Evolutionary conservation across 345 rosid species (phyloP).

Genomic region (Eucalyptus albens): DNA sequence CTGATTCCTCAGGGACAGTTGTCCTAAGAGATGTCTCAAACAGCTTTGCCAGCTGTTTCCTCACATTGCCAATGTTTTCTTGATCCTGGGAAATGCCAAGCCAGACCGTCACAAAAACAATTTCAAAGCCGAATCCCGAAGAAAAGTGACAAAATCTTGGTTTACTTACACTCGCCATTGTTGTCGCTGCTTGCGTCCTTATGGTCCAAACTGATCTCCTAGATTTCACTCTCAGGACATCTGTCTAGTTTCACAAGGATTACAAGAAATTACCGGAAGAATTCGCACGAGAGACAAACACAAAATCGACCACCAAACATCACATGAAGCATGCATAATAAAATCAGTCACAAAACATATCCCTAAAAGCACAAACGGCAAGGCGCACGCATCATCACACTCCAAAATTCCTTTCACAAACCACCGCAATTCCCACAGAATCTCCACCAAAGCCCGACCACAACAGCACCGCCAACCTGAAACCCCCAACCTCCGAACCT

Average conservation of each 20-base stretch:
- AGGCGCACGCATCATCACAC: background rate
- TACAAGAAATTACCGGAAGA: background rate
- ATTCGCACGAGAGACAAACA: background rate
- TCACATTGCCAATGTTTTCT: conserved; percentile 47
- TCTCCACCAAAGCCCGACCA: background rate
- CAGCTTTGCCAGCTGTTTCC: conserved; percentile 42
- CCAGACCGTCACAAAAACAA: background rate
- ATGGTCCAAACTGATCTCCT: conserved; percentile 20
- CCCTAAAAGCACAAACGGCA: background rate
- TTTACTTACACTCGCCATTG: conserved; percentile 60
- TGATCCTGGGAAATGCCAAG: conserved; percentile 22
- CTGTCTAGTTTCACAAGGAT: conserved; percentile 55
- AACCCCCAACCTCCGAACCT: background rate
- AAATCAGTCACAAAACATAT: background rate
- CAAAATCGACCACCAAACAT: background rate
- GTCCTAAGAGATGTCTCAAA: conserved; percentile 45
- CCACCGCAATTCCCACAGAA: background rate
- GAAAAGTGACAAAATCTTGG: background rate
- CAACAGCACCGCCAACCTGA: background rate
- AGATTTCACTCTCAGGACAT: conserved; percentile 30
- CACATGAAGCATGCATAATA: background rate
- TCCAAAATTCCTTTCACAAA: background rate
- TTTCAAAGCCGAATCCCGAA: background rate
- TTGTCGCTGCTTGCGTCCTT: conserved; percentile 14
- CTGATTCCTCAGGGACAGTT: conserved; percentile 47